A percentile compares a stretch with the other conserved stretches of the same genome.
Evolutionary conservation across 768 basidiomycete genomes (phyloP).

Genomic region (Leccinellum luteum): DNA sequence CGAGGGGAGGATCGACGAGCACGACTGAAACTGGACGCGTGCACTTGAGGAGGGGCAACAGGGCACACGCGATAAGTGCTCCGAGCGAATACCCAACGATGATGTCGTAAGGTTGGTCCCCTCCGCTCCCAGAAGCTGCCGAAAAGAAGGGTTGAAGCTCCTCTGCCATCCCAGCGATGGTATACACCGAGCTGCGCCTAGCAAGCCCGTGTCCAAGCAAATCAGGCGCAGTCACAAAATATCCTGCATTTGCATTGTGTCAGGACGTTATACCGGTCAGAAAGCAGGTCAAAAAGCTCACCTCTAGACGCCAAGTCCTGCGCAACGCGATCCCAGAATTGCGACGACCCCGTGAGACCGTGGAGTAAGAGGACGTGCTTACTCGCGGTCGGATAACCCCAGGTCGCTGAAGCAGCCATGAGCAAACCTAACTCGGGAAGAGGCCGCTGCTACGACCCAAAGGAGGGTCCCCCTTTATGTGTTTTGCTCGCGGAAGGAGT

Average conservation of each 20-base stretch:
- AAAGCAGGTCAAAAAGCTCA: not conserved
- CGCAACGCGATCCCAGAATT: constrained; percentile 15
- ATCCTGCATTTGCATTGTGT: constrained; percentile 17
- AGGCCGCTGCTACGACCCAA: not conserved
- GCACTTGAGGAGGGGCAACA: constrained; percentile 15
- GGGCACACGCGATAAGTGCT: constrained; percentile 8
- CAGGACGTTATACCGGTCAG: not conserved
- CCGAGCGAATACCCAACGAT: constrained; percentile 25
- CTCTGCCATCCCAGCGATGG: constrained; percentile 9
- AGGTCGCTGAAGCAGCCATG: constrained; percentile 7
- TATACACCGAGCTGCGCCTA: constrained; percentile 7
- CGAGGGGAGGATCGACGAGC: constrained; percentile 21
- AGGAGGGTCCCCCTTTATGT: not conserved
- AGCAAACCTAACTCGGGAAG: not conserved
- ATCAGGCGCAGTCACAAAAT: constrained; percentile 24
- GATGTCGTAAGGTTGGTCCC: constrained; percentile 5
- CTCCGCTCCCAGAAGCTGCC: not conserved
- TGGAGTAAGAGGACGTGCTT: constrained; percentile 23
- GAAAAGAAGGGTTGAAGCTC: constrained; percentile 16
- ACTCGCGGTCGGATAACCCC: constrained; percentile 17
- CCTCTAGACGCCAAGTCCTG: constrained; percentile 17
- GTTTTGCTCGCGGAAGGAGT: not conserved
- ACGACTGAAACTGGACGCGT: constrained; percentile 10
- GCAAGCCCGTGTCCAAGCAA: constrained; percentile 20
- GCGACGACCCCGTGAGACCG: constrained; percentile 14